A percentile compares a stretch with the other conserved stretches of the same genome.
Evolutionary conservation across 805 yeast genomes (phyloP).

Genomic region (Kluyveromyces lactis): DNA sequence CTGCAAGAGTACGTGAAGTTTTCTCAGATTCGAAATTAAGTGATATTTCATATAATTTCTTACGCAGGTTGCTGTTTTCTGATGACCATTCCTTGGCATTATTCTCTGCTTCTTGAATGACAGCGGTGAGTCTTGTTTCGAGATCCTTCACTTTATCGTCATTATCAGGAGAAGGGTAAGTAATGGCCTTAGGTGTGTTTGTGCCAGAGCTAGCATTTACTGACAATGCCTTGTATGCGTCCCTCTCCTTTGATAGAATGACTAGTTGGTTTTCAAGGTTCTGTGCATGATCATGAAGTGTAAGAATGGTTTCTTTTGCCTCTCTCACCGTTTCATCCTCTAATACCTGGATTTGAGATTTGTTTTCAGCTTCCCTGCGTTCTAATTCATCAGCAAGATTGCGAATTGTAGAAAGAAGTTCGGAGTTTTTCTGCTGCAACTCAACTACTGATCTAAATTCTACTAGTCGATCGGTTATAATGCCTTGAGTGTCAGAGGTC

Average conservation of each 20-base stretch:
- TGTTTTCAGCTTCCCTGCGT: slow-evolving; percentile 40
- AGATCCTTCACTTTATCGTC: slow-evolving; percentile 24
- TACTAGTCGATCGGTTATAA: slow-evolving; percentile 68
- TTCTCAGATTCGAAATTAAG: slow-evolving; percentile 45
- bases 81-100: slow-evolving; percentile 43
- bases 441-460: slow-evolving; percentile 60
- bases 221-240: slow-evolving; percentile 40
- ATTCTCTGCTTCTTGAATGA: slow-evolving; percentile 31
- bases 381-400: slow-evolving; percentile 68
- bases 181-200: neutral
- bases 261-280: slow-evolving; percentile 43
- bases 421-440: slow-evolving; percentile 65
- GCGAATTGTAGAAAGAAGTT: slow-evolving; percentile 60
- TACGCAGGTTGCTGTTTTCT: slow-evolving; percentile 33
- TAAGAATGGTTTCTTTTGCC: slow-evolving; percentile 60
- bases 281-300: slow-evolving; percentile 51
- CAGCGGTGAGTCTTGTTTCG: slow-evolving; percentile 15
- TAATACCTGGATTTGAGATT: slow-evolving; percentile 6
- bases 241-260: slow-evolving; percentile 58
- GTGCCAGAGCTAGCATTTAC: neutral
- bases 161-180: slow-evolving; percentile 6
- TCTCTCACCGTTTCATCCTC: slow-evolving; percentile 47
- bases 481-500: slow-evolving; percentile 59
- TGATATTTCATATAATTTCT: slow-evolving; percentile 39
- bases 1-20: slow-evolving; percentile 45